These are phyloP conservation scores for Phoma sp. DNA, from an alignment of 2,329 filamentous ascomycete genomes.

Conservation along the genomic window DNA sequence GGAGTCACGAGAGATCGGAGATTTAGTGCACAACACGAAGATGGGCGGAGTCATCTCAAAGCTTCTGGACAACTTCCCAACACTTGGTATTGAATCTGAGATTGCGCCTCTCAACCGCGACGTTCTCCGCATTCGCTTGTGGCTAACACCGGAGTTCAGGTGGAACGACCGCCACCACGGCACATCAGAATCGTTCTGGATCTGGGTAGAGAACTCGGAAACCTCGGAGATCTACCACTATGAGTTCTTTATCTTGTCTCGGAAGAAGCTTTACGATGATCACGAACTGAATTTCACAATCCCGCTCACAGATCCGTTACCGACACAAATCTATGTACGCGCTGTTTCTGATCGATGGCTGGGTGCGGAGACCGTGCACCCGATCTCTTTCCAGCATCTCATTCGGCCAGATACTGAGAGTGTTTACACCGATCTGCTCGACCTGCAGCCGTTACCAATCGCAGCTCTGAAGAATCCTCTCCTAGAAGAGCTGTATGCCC, in stretches of 20 bases:
- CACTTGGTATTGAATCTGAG: constrained; percentile 86
- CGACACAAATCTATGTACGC: constrained; percentile 94
- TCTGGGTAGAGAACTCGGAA: constrained; percentile 99
- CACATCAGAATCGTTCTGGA: constrained; percentile 94
- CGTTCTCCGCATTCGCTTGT: constrained; percentile 88
- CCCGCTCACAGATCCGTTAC: constrained; percentile 88
- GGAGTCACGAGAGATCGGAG: constrained; percentile 88
- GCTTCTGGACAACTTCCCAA: constrained; percentile 89
- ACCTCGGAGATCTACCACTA: constrained; percentile 98
- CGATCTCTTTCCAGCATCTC: constrained; percentile 96
- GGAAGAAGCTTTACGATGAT: constrained; percentile 90
- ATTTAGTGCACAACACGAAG: constrained; percentile 85
- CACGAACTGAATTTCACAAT: constrained; percentile 99
- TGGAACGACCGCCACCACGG: constrained; percentile 97
- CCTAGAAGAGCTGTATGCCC: constrained; percentile 84
- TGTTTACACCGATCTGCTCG: constrained; percentile 91
- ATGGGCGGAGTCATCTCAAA: constrained; percentile 84
- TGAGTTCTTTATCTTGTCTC: constrained; percentile 91
- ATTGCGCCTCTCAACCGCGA: constrained; percentile 95
- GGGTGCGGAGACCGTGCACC: constrained; percentile 92
- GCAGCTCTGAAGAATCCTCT: constrained; percentile 84
- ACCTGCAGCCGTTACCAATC: constrained; percentile 88
- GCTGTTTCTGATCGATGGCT: constrained; percentile 96
- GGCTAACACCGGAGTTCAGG: constrained; percentile 83
- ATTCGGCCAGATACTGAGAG: constrained; percentile 98